phyloP scores from a whole-genome alignment of 169 alveolate genomes.

The Plasmodium gonderi region DNA sequence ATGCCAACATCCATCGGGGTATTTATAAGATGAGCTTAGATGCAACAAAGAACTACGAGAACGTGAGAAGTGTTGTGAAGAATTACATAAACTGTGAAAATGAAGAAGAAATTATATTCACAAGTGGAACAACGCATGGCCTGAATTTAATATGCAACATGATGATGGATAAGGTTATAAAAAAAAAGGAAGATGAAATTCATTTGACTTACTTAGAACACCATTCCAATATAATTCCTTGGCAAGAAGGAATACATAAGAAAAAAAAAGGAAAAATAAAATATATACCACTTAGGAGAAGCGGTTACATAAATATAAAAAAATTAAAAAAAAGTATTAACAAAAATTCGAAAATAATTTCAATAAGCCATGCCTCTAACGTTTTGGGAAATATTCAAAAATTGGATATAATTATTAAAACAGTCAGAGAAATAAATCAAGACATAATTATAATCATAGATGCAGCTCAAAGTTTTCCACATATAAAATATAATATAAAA shows the following conservation, averaged over 20 bases:
- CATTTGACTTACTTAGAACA: conserved; percentile 80
- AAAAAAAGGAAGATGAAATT: conserved; percentile 76
- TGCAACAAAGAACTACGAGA: conserved; percentile 75
- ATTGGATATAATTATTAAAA: conserved; percentile 36
- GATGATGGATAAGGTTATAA: conserved; percentile 55
- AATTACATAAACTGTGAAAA: conserved; percentile 74
- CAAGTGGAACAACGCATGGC: conserved; percentile 84
- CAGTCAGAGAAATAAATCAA: conserved; percentile 66
- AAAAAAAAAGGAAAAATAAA: conserved; percentile 64
- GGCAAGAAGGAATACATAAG: conserved; percentile 76
- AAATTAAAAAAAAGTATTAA: conserved; percentile 48
- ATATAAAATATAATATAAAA: conserved; percentile 35
- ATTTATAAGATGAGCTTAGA: conserved; percentile 25
- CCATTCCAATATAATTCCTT: conserved; percentile 83
- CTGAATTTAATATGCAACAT: conserved; percentile 77
- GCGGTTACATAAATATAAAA: conserved; percentile 78
- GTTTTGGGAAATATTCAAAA: conserved; percentile 81
- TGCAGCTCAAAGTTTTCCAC: conserved; percentile 83
- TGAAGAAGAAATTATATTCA: conserved; percentile 77
- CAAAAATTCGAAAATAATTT: conserved; percentile 73
- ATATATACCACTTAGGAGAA: conserved; percentile 71
- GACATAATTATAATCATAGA: conserved; percentile 77
- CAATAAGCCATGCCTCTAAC: conserved; percentile 80
- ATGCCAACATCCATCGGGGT: conserved; percentile 49
- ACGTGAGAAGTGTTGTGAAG: conserved; percentile 62